Evolutionary conservation across 371 early-diverging fungal genomes (phyloP).

Genomic region (Mucor plumbeus): DNA sequence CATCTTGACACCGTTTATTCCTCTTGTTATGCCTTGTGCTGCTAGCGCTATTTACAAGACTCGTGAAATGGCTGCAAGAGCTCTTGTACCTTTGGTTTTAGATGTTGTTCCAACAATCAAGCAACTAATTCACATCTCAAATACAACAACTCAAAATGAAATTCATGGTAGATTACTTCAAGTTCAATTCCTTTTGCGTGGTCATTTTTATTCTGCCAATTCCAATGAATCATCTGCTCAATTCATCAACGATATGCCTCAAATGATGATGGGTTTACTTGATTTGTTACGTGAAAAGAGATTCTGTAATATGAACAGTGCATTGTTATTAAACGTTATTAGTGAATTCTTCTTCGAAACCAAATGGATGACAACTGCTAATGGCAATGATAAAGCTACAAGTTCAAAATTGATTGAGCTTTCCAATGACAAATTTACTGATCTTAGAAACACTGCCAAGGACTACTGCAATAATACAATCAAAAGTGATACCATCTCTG

Average conservation of each 20-base stretch:
- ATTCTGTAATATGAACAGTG: conserved; percentile 43
- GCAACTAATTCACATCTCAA: conserved; percentile 29
- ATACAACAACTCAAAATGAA: conserved; percentile 57
- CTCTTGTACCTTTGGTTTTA: conserved; percentile 73
- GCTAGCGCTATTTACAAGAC: conserved; percentile 80
- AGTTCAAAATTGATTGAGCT: conserved; percentile 24
- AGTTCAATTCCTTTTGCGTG: conserved; percentile 63
- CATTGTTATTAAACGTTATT: conserved; percentile 55
- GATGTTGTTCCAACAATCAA: conserved; percentile 52
- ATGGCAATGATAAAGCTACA: conserved; percentile 18
- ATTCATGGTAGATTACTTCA: conserved; percentile 77
- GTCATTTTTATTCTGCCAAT: conserved; percentile 56
- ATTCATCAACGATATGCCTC: conserved; percentile 48
- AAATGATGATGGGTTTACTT: conserved; percentile 21
- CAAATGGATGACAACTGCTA: conserved; percentile 40
- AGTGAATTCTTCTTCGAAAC: conserved; percentile 60
- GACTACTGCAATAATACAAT: conserved; percentile 12
- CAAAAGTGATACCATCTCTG: conserved; percentile 28
- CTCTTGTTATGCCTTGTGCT: conserved; percentile 77
- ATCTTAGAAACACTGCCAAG: neutral
- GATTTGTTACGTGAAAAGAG: conserved; percentile 29
- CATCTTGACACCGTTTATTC: conserved; percentile 69
- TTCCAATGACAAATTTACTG: conserved; percentile 12
- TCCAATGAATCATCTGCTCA: conserved; percentile 29
- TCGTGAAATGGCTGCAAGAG: conserved; percentile 87